Percentiles rank a stretch among this genome's conserved stretches.
Conservation (phyloP, 768 basidiomycete genomes). For the Pulveroboletus ravenelii region DNA sequence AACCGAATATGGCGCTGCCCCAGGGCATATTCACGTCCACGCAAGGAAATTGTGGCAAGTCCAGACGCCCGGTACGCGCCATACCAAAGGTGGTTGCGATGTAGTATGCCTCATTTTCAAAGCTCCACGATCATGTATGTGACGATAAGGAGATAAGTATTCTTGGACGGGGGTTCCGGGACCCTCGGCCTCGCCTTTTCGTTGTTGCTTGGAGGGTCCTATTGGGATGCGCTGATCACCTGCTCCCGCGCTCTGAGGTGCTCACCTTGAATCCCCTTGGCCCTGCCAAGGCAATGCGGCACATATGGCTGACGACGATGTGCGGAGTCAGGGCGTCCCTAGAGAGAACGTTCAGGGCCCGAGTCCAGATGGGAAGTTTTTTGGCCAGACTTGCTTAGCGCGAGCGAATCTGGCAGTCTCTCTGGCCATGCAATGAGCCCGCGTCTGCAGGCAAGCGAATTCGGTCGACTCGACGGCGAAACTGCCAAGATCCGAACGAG, state of each 20-base stretch:
- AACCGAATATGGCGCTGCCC: neutral
- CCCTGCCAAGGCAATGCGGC: neutral
- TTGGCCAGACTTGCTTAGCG: neutral
- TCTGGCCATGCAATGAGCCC: no score
- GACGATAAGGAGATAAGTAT: constrained; percentile 18
- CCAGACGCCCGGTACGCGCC: neutral
- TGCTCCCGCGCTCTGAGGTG: neutral
- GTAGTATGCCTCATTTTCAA: neutral
- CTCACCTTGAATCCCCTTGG: neutral
- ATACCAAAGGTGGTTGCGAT: constrained; percentile 17
- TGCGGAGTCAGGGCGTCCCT: neutral
- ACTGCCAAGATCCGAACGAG: no score
- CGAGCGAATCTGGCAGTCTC: no score
- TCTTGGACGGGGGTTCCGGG: constrained; percentile 9
- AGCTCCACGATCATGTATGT: constrained; percentile 5
- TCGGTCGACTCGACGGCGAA: no score
- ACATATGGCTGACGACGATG: neutral
- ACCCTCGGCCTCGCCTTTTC: neutral
- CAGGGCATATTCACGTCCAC: neutral
- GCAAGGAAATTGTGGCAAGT: constrained; percentile 14
- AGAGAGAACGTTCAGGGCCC: neutral
- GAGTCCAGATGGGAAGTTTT: neutral
- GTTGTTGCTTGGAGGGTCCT: neutral
- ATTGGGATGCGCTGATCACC: constrained; percentile 2
- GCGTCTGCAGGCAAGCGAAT: no score